These are phyloP conservation scores for Saccharum spontaneum DNA, from an alignment of 176 grass and related monocot genomes.

Conservation along the genomic window DNA sequence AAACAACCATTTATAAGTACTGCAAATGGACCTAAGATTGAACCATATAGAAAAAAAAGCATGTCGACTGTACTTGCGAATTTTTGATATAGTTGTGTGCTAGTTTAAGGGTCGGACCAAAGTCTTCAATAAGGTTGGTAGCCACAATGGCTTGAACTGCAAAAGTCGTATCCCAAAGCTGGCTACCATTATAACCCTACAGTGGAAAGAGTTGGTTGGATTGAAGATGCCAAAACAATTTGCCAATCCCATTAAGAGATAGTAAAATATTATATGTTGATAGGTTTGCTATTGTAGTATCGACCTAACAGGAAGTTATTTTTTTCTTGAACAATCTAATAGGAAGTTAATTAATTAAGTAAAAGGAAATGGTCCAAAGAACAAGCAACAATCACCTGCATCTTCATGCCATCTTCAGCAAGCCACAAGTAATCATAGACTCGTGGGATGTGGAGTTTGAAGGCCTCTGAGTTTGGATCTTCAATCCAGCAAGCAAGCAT, in stretches of 20 bases:
- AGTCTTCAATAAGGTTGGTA: constrained; percentile 65
- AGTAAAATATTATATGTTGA: not conserved
- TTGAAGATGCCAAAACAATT: constrained; percentile 1
- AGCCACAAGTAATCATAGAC: constrained; percentile 82
- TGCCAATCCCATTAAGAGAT: constrained; percentile 21
- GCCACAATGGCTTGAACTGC: constrained; percentile 79
- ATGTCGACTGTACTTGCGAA: constrained; percentile 47
- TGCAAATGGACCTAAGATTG: not conserved
- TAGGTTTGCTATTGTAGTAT: not conserved
- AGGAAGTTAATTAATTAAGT: not conserved
- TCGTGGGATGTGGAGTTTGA: constrained; percentile 84
- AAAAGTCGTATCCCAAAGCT: constrained; percentile 83
- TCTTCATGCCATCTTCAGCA: constrained; percentile 99
- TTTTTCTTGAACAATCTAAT: no score
- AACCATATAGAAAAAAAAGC: not conserved
- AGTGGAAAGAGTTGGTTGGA: no score
- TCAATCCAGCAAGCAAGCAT: constrained; percentile 97
- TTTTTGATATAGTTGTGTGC: constrained; percentile 77
- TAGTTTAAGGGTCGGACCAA: constrained; percentile 54
- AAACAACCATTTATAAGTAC: constrained; percentile 20
- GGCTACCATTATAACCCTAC: constrained; percentile 92
- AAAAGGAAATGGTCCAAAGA: constrained; percentile 9
- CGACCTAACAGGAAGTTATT: not conserved
- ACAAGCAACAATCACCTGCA: constrained; percentile 60
- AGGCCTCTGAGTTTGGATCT: constrained; percentile 90